A percentile compares a stretch with the other conserved stretches of the same genome.
phyloP scores from a whole-genome alignment of 306 rosid species.

The Astragalus glycyphyllos region DNA sequence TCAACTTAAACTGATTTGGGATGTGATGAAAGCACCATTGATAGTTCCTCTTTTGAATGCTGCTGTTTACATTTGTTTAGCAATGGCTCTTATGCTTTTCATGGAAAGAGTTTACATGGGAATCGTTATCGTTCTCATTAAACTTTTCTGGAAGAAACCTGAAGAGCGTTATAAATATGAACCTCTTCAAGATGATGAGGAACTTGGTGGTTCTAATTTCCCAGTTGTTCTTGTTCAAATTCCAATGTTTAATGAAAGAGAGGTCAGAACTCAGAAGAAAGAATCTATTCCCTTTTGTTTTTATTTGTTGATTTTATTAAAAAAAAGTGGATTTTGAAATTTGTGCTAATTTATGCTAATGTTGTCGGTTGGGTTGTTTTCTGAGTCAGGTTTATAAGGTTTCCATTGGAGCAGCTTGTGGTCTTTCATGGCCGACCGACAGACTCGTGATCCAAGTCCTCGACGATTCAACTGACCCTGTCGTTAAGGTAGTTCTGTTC shows the following conservation, averaged over 20 bases:
- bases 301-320: neutral
- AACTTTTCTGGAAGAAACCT: constrained; percentile 92
- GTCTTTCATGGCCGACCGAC: constrained; percentile 95
- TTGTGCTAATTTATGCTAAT: neutral
- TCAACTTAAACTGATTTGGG: constrained; percentile 79
- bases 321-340: constrained; percentile 14
- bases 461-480: constrained; percentile 94
- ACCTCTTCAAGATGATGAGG: constrained; percentile 72
- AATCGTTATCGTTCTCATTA: constrained; percentile 80
- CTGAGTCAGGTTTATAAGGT: constrained; percentile 82
- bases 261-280: constrained; percentile 63
- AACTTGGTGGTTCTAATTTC: constrained; percentile 78
- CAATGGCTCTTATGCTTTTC: constrained; percentile 96
- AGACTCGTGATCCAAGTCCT: constrained; percentile 98
- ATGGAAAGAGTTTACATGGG: constrained; percentile 93
- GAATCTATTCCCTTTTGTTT: neutral
- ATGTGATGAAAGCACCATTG: constrained; percentile 83
- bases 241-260: constrained; percentile 97
- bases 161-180: constrained; percentile 77
- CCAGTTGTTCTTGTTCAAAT: constrained; percentile 93
- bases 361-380: neutral
- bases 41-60: constrained; percentile 80
- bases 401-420: constrained; percentile 98
- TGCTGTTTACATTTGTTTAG: constrained; percentile 67
- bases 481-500: constrained; percentile 63